A percentile compares a stretch with the other conserved stretches of the same genome.
These are phyloP conservation scores for Polyporus tsugae DNA, from an alignment of 1,284 basidiomycete genomes.

Conservation along the genomic window DNA sequence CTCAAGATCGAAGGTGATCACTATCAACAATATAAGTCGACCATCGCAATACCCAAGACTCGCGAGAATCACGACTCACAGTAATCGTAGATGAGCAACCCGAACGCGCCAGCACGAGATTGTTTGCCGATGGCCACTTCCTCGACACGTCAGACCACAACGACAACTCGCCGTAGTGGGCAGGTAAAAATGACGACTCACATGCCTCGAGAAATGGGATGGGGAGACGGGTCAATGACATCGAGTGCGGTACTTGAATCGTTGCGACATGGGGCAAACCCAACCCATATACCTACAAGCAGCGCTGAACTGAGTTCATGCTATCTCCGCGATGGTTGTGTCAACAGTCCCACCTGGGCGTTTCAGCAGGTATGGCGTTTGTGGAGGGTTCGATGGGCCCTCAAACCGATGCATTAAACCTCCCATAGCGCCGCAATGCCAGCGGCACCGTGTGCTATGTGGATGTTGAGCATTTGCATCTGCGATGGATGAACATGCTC, in stretches of 20 bases:
- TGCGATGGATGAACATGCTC: not conserved
- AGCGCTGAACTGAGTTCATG: not conserved
- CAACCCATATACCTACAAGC: not conserved
- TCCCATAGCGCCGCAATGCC: not conserved
- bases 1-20: constrained; percentile 3
- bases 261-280: not conserved
- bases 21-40: not conserved
- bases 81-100: constrained; percentile 7
- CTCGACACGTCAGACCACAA: not conserved
- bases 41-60: too few relatives aligned
- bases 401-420: not conserved
- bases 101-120: constrained; percentile 1
- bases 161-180: not conserved
- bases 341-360: not conserved
- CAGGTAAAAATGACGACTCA: not conserved
- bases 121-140: constrained; percentile 3
- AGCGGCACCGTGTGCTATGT: not conserved
- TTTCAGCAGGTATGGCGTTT: not conserved
- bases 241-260: not conserved
- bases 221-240: not conserved
- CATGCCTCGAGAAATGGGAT: not conserved
- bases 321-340: not conserved
- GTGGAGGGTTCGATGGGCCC: not conserved
- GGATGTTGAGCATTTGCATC: not conserved
- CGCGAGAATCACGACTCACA: not conserved